Base-by-base conservation (phyloP, 2,329 filamentous ascomycete species). In the Ascochyta clinopodiicola region DNA sequence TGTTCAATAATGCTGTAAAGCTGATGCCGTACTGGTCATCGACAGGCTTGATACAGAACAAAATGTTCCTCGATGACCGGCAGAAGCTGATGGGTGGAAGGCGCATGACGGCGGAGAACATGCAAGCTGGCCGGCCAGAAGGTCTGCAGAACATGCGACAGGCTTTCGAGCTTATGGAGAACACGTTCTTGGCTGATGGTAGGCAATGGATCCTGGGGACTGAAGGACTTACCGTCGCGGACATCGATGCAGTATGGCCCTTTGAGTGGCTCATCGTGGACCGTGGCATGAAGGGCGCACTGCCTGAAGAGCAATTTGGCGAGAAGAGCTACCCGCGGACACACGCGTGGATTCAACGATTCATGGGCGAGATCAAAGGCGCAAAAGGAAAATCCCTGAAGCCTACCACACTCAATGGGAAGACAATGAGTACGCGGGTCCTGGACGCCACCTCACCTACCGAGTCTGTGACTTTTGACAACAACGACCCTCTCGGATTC, bases 211-310 rank as follows among this genome's bases (percentile, higher is more conserved):
- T 91, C 8, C 74, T 88, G 12, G 79, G 77, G 10, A 83, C 80
- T 1, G 66, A 80, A 2, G 71, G 72, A 17, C 84, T 86, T 1
- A 81, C 78, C 1, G 71, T 90, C 59, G 86, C 84, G 4, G 89
- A 92, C 70, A 85, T 92, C 56, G 86, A 92, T 75, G 85, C 80
- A 75, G 76, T 88, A 12, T 91, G 86, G 86, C 80, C 83, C 0
- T 81, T 91, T 61, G 82, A 88, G 71, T 92, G 89, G 89, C 73
- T 90, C 1, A 70, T 75, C 2, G 76, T 74, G 27, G 69, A 73
- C 35, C 57, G 51, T 2, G 46, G 46, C 3, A 10, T 76, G 90
- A 42, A 81, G 81, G 12, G 63, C 8, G 82, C 83, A 13, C 78
- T 90, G 34, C 82, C 84, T 1, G 61, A 76, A 36, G 79, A 82